phyloP scores from a whole-genome alignment of 768 basidiomycete species.

The Tulasnella sp. region DNA sequence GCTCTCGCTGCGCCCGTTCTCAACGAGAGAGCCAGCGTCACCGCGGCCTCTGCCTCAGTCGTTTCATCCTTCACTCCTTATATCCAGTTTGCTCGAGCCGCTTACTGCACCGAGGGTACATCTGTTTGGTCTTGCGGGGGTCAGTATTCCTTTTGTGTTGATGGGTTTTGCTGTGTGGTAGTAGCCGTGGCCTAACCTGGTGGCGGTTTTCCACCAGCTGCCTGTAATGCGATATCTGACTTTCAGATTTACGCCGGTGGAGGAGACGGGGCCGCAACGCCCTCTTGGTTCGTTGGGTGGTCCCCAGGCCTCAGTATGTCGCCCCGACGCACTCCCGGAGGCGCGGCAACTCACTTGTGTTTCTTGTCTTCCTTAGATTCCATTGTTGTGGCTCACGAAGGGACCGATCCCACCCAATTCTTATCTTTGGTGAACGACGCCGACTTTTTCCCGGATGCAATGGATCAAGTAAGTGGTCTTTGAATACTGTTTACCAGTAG shows the following conservation, averaged over 20 bases:
- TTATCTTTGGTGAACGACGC: constrained; percentile 15
- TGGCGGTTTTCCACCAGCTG: neutral
- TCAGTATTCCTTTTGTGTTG: neutral
- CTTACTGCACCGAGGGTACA: constrained; percentile 21
- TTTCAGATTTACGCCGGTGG: constrained; percentile 22
- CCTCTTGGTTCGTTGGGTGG: constrained; percentile 26
- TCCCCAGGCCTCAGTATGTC: constrained; percentile 11
- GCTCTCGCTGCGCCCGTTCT: constrained; percentile 10
- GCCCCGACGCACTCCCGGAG: neutral
- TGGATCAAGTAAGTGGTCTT: constrained; percentile 5
- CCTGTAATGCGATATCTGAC: constrained; percentile 18
- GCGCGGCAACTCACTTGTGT: neutral
- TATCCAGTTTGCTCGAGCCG: constrained; percentile 21
- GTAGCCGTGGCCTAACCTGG: neutral
- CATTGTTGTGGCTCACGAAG: constrained; percentile 26
- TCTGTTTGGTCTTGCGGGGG: constrained; percentile 24
- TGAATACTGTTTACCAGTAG: no score
- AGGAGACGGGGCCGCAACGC: constrained; percentile 26
- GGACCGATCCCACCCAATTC: constrained; percentile 30
- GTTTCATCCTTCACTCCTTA: constrained; percentile 17
- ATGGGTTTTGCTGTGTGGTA: neutral
- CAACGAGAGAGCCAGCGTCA: constrained; percentile 20
- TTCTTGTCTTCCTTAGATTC: neutral
- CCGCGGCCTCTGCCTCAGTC: constrained; percentile 3
- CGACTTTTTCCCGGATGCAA: neutral